Conservation (phyloP, 2,329 filamentous ascomycete species). For the Fusarium bactridioides region DNA sequence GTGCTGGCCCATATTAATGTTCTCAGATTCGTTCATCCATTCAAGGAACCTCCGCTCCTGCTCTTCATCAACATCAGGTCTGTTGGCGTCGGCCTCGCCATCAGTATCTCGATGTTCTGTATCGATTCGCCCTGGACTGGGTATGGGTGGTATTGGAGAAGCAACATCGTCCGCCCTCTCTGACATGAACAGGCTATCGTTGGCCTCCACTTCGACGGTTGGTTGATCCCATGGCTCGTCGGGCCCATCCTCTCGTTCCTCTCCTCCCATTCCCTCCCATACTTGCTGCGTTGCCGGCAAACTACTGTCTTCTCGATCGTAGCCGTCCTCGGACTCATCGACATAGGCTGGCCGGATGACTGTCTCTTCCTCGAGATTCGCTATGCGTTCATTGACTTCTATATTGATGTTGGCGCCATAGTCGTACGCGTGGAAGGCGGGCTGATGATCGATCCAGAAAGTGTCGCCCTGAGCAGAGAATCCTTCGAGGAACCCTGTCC, state of each 20-base stretch:
- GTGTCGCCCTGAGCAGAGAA: neutral
- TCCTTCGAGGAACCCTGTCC: neutral
- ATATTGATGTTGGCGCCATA: neutral
- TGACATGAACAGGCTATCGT: neutral
- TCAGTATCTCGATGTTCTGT: neutral
- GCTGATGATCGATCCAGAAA: neutral
- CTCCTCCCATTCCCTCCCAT: neutral
- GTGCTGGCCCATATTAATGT: fast-evolving
- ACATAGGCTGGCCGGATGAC: neutral
- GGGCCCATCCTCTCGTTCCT: neutral
- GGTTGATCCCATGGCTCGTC: neutral
- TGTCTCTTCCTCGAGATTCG: neutral
- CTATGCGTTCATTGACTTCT: neutral
- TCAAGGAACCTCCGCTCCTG: neutral
- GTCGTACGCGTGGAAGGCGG: neutral
- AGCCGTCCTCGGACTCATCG: neutral
- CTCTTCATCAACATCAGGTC: neutral
- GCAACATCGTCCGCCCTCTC: neutral
- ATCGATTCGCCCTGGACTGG: neutral
- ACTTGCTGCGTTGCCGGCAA: neutral
- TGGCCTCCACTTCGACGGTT: neutral
- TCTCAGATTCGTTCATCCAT: neutral
- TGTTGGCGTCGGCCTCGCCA: fast-evolving
- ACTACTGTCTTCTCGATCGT: neutral
- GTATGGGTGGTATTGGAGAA: neutral